phyloP scores from a whole-genome alignment of 1,284 basidiomycete species.

The Bjerkandera adusta region DNA sequence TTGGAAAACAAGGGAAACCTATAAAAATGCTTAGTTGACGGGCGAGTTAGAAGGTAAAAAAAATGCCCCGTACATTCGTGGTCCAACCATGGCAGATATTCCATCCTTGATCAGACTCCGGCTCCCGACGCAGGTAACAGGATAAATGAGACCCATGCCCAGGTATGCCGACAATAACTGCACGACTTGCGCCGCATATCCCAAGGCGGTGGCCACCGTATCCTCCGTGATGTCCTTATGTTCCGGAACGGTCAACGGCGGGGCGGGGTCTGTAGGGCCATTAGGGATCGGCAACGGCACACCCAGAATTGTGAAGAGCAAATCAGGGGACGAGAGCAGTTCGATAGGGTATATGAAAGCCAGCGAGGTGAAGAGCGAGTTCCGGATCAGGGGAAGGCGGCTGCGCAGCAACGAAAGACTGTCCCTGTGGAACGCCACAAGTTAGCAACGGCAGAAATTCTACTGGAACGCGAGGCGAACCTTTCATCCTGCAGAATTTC shows the following conservation, averaged over 20 bases:
- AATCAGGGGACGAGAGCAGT: constrained; percentile 73
- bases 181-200: constrained; percentile 84
- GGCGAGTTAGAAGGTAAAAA: not conserved
- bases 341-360: constrained; percentile 87
- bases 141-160: constrained; percentile 80
- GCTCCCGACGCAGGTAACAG: constrained; percentile 86
- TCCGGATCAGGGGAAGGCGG: constrained; percentile 56
- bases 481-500: constrained; percentile 41
- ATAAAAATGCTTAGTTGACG: not conserved
- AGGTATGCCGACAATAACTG: constrained; percentile 80
- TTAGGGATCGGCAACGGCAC: constrained; percentile 86
- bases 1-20: constrained; percentile 94
- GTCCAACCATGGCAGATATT: constrained; percentile 92
- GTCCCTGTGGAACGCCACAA: constrained; percentile 41
- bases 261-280: constrained; percentile 75
- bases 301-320: constrained; percentile 82
- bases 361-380: constrained; percentile 72
- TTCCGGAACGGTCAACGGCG: constrained; percentile 68
- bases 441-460: not conserved
- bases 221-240: constrained; percentile 81
- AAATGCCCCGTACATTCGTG: constrained; percentile 68
- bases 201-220: constrained; percentile 80
- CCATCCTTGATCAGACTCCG: constrained; percentile 86
- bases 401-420: constrained; percentile 43
- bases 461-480: constrained; percentile 19